phyloP scores from a whole-genome alignment of 805 yeast species.

The Ogataea paraovalis region DNA sequence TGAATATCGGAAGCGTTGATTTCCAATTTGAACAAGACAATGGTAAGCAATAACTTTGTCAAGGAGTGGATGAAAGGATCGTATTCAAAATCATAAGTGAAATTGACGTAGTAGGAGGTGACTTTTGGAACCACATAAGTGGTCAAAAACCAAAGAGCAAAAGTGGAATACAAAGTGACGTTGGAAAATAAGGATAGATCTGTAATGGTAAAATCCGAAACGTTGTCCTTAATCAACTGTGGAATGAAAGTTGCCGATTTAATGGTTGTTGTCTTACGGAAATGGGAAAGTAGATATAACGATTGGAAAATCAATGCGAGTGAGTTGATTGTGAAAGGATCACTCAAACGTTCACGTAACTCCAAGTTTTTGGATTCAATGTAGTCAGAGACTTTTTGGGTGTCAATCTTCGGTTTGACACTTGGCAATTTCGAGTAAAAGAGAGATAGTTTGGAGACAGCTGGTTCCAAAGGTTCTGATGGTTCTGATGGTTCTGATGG shows the following conservation, averaged over 20 bases:
- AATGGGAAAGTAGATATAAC: conserved; percentile 13
- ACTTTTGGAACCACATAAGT: conserved; percentile 40
- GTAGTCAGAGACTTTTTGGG: conserved; percentile 14
- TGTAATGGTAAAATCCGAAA: conserved; percentile 30
- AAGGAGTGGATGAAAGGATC: conserved; percentile 51
- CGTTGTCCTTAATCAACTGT: conserved; percentile 15
- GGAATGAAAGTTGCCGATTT: conserved; percentile 23
- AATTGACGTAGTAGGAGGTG: conserved; percentile 49
- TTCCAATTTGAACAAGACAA: conserved; percentile 32
- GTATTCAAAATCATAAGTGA: conserved; percentile 47
- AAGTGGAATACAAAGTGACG: conserved; percentile 29
- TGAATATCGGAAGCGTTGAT: conserved; percentile 21
- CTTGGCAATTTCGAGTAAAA: background rate
- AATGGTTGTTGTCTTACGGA: conserved; percentile 16
- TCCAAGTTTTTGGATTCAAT: conserved; percentile 24
- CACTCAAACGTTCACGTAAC: conserved; percentile 30
- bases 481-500: conserved; percentile 2
- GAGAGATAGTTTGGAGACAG: background rate
- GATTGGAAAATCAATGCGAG: conserved; percentile 24
- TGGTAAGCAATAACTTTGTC: conserved; percentile 39
- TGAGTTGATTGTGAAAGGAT: conserved; percentile 30
- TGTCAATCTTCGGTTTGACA: background rate
- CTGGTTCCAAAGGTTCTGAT: conserved; percentile 3
- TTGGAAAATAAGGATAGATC: conserved; percentile 36
- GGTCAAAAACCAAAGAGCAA: conserved; percentile 38